phyloP scores from a whole-genome alignment of 371 early-diverging fungal species.

The Mucor plumbeus region DNA sequence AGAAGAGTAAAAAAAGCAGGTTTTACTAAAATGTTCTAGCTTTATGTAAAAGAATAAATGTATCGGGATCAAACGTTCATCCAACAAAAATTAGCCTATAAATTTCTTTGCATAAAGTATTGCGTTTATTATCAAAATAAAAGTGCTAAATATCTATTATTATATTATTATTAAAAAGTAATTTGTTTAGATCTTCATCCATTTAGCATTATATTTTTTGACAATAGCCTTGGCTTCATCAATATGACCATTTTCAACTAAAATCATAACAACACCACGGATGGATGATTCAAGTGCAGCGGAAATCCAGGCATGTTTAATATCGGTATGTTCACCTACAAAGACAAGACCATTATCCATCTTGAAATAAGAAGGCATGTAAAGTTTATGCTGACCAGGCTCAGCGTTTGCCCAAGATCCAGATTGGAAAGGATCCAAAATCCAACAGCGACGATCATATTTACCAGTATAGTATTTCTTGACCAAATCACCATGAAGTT shows the following conservation, averaged over 20 bases:
- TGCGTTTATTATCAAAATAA: background rate
- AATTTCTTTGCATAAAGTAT: background rate
- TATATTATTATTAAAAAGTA: background rate
- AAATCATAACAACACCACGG: constrained; percentile 40
- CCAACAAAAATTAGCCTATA: background rate
- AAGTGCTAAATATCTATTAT: background rate
- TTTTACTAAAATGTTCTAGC: background rate
- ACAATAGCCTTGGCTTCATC: constrained; percentile 40
- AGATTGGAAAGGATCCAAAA: constrained; percentile 32
- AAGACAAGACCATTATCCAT: constrained; percentile 36
- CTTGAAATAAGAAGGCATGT: constrained; percentile 41
- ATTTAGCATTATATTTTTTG: constrained; percentile 33
- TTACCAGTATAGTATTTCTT: constrained; percentile 41
- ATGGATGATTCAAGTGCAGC: constrained; percentile 39
- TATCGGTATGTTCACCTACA: constrained; percentile 44
- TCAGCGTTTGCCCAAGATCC: constrained; percentile 34
- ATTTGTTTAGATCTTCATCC: constrained; percentile 38
- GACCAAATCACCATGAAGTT: constrained; percentile 40
- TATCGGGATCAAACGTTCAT: background rate
- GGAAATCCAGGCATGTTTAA: constrained; percentile 42
- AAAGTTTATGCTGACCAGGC: constrained; percentile 37
- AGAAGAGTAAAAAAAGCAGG: background rate
- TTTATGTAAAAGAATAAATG: background rate
- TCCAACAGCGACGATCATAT: constrained; percentile 37
- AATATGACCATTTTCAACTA: constrained; percentile 40